phyloP scores from a whole-genome alignment of 768 basidiomycete genomes.

The Asterophora lycoperdoides region DNA sequence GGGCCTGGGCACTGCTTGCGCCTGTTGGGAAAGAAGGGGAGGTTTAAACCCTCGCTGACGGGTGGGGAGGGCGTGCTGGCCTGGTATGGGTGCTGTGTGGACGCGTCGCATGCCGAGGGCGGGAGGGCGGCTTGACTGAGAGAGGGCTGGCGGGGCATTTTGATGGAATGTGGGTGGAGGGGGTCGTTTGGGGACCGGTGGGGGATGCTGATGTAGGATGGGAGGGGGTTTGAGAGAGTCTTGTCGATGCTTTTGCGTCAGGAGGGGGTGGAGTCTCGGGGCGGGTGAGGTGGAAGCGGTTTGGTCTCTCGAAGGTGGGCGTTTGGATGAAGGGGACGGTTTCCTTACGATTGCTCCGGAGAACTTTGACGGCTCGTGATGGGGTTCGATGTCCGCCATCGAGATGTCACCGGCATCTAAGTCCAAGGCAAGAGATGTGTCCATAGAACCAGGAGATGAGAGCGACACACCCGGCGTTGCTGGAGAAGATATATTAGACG shows the following conservation, averaged over 20 bases:
- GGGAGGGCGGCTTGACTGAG: slow-evolving; percentile 26
- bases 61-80: slow-evolving; percentile 20
- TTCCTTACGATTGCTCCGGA: background rate
- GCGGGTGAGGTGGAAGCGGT: slow-evolving; percentile 1
- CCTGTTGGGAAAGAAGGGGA: slow-evolving; percentile 26
- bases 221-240: slow-evolving; percentile 7
- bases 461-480: background rate
- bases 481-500: slow-evolving; percentile 6
- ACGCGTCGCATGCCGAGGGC: slow-evolving; percentile 38
- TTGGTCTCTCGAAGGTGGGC: background rate
- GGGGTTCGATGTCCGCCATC: slow-evolving; percentile 10
- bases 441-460: slow-evolving; percentile 2
- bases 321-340: background rate
- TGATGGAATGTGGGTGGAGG: slow-evolving; percentile 2
- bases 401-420: slow-evolving; percentile 3
- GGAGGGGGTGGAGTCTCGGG: slow-evolving; percentile 17
- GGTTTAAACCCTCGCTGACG: slow-evolving; percentile 35
- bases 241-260: slow-evolving; percentile 9
- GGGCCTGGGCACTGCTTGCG: slow-evolving; percentile 11
- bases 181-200: no score
- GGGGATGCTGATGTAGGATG: background rate
- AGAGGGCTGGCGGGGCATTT: slow-evolving; percentile 6
- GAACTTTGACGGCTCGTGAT: background rate
- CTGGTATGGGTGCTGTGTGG: slow-evolving; percentile 17
- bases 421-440: slow-evolving; percentile 4